Base-by-base conservation (phyloP, 2,329 filamentous ascomycete genomes). In the Cercospora nicotianae region DNA sequence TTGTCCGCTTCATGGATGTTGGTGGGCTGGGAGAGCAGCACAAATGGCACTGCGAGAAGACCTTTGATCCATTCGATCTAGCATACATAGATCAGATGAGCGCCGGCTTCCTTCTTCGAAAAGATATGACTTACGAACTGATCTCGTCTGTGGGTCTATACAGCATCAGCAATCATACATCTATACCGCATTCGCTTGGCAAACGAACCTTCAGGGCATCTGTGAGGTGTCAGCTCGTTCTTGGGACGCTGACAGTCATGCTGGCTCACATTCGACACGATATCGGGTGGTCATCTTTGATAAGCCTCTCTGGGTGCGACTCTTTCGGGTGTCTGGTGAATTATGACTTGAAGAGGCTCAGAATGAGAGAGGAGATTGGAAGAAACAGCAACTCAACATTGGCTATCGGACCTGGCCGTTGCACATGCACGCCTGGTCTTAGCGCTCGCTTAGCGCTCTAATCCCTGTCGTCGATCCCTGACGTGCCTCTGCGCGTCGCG, bases 11-110 rank as follows among this genome's bases (percentile, higher is more conserved):
- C 90, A 75, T 94, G 93, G 51, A 93, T 88, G 20, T 93, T 93
- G 0, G 93, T 96, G 3, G 95, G 95, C 78, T 98, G 94, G 1
- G 94, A 97, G 79, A 97, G 93, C 64, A 99, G 87, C 45, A 99
- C 94, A 78, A 99, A 99, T 0, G 95, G 95, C 0, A 98, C 94
- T 1, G 95, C 95, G 12, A 98, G 84, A 3, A 98, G 87, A 16
- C 79, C 79, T 75, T 99, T 98, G 84, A 98, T 92, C 94, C 94
- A 98, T 75, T 79, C 78, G 70, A 76, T 77, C 72, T 75, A 59
- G 33, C 13, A 28, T 42, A 5, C 13, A 28, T 42, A 5, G 67
- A 75, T 69, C 61, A 69, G 48, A 57, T 63, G 42, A 66, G 5
- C 13, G 5, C 1, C 13, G 4, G 7, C n/a, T 20, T 13, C 1